Percentiles rank a stretch among this genome's conserved stretches.
phyloP scores from a whole-genome alignment of 2,329 filamentous ascomycete genomes.

The Nemania serpens region DNA sequence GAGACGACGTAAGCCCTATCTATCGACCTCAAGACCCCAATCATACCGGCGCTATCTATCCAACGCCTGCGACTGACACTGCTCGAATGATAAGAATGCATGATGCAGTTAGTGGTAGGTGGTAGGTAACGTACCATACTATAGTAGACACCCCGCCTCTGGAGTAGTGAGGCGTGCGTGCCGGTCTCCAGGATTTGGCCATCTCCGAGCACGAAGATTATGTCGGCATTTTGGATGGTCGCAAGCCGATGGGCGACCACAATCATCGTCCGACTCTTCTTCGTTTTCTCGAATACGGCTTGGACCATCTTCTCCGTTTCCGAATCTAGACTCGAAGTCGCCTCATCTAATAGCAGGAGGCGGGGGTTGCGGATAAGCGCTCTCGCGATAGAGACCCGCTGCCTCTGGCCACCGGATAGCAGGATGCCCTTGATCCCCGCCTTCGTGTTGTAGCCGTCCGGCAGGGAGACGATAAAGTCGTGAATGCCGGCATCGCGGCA shows the following conservation, averaged over 20 bases:
- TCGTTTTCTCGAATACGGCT: constrained; percentile 67
- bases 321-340: constrained; percentile 70
- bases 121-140: constrained; percentile 55
- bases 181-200: constrained; percentile 61
- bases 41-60: constrained; percentile 29
- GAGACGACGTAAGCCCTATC: background rate
- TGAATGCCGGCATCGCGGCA: constrained; percentile 69
- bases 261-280: constrained; percentile 67
- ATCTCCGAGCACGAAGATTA: constrained; percentile 76
- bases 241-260: constrained; percentile 78
- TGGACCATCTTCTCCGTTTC: constrained; percentile 61
- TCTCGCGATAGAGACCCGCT: constrained; percentile 73
- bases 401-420: constrained; percentile 71
- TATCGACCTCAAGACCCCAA: background rate
- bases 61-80: constrained; percentile 42
- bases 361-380: constrained; percentile 68
- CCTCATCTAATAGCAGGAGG: constrained; percentile 72
- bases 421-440: constrained; percentile 70
- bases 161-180: constrained; percentile 55
- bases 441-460: constrained; percentile 69
- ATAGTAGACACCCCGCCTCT: constrained; percentile 58
- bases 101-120: background rate
- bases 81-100: constrained; percentile 25
- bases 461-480: constrained; percentile 70
- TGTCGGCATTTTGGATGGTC: constrained; percentile 76